Evolutionary conservation across 371 early-diverging fungal genomes (phyloP).

Genomic region (Lichtheimia ornata): DNA sequence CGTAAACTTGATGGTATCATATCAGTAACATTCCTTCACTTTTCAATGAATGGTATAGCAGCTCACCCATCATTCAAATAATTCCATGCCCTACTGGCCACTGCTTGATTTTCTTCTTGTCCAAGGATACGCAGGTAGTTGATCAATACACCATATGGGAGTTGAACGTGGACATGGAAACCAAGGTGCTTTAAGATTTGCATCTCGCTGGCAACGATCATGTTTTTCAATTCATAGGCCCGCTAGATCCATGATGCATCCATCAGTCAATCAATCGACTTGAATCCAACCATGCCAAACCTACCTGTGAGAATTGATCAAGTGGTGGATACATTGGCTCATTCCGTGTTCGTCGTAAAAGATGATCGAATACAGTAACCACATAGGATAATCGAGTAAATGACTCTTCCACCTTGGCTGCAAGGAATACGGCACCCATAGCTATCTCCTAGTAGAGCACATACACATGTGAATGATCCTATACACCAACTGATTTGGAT

Average conservation of each 20-base stretch:
- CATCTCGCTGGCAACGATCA: slow-evolving; percentile 81
- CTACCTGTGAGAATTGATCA: slow-evolving; percentile 63
- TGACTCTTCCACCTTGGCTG: slow-evolving; percentile 90
- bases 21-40: no score
- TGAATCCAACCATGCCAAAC: not conserved
- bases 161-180: slow-evolving; percentile 94
- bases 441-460: slow-evolving; percentile 65
- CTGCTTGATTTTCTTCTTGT: slow-evolving; percentile 67
- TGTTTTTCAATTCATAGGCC: slow-evolving; percentile 77
- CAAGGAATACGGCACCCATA: slow-evolving; percentile 86
- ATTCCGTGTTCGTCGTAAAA: slow-evolving; percentile 60
- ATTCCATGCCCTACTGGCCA: slow-evolving; percentile 88
- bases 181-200: slow-evolving; percentile 84
- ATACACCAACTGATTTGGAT: not conserved
- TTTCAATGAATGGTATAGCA: not conserved
- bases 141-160: slow-evolving; percentile 91
- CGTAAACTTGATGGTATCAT: slow-evolving; percentile 54
- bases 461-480: no score
- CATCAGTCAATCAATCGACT: not conserved
- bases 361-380: slow-evolving; percentile 73
- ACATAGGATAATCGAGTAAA: slow-evolving; percentile 77
- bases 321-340: slow-evolving; percentile 53
- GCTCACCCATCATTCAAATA: slow-evolving; percentile 84
- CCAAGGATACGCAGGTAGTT: slow-evolving; percentile 88
- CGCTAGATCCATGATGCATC: slow-evolving; percentile 30